A percentile compares a stretch with the other conserved stretches of the same genome.
Evolutionary conservation across 768 basidiomycete species (phyloP).

Genomic region (Rossbeevera mucosa): DNA sequence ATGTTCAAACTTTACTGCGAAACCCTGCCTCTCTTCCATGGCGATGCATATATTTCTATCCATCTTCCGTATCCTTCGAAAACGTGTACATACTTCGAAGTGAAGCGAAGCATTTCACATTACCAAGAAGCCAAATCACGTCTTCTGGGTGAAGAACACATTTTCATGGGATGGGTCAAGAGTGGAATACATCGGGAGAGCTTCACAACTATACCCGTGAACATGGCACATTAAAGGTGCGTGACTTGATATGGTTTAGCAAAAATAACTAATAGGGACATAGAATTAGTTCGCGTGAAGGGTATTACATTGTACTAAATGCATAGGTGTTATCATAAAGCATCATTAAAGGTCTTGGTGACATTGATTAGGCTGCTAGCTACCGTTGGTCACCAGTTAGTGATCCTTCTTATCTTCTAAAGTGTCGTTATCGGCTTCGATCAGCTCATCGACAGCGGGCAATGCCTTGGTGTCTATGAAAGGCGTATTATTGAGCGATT

Average conservation of each 20-base stretch:
- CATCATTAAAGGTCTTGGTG: slow-evolving; percentile 10
- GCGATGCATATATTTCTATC: slow-evolving; percentile 5
- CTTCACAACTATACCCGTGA: slow-evolving; percentile 33
- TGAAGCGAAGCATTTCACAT: slow-evolving; percentile 38
- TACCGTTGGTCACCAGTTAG: slow-evolving; percentile 12
- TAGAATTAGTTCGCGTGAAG: not conserved
- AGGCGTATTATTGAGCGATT: slow-evolving; percentile 36
- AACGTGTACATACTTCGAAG: slow-evolving; percentile 40
- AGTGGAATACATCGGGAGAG: slow-evolving; percentile 52
- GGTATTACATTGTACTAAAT: slow-evolving; percentile 1
- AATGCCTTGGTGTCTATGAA: slow-evolving; percentile 20
- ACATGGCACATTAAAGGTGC: slow-evolving; percentile 1
- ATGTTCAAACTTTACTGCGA: slow-evolving; percentile 45
- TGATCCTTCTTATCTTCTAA: slow-evolving; percentile 28
- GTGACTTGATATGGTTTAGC: too few species aligned
- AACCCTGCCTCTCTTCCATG: slow-evolving; percentile 16
- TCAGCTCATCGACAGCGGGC: slow-evolving; percentile 18
- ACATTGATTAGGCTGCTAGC: slow-evolving; percentile 8
- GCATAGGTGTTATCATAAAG: slow-evolving; percentile 13
- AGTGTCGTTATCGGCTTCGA: slow-evolving; percentile 7
- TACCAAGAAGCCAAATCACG: slow-evolving; percentile 51
- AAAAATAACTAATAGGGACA: not conserved
- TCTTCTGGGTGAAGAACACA: slow-evolving; percentile 40
- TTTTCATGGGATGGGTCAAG: slow-evolving; percentile 61
- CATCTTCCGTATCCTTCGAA: slow-evolving; percentile 11